Base-by-base conservation (phyloP, 2,329 filamentous ascomycete genomes). In the Penicillium sp. region DNA sequence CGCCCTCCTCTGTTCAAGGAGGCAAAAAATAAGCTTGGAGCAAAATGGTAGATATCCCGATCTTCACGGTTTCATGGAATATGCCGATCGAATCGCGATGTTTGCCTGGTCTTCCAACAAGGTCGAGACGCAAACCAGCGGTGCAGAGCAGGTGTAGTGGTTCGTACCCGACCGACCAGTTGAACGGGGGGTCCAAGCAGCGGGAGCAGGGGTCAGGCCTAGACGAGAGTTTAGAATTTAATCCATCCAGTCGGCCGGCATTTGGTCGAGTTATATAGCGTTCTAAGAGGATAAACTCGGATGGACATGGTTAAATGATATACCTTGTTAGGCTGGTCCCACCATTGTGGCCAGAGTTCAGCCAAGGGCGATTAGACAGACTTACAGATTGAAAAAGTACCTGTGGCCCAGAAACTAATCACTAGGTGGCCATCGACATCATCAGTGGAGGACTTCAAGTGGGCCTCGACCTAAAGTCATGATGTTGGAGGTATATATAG, bases 131-230 rank as follows among this genome's bases (percentile, higher is more conserved):
- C 24, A 55, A 58, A 55, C 41, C 7, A 18, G 19, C n/a, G 46
- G 11, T 19, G 46, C 43, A 46, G 43, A 46, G 46, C n/a, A 35
- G 27, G 19, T 14, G 46, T 55, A 24, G 33, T 54, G 50, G 40
- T 56, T 41, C 35, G 54, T 59, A 56, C 59, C 59, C 56, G 50
- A 59, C 55, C 43, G 44, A 60, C 18, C n/a, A 43, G 43, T 64
- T 62, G 24, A 7, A 46, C 27, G 6, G 24, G 22, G 51, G 51
- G 19, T 16, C 19, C 22, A 31, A 46, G 43, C 37, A 53, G 11
- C 33, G 49, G 22, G 33, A 53, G 11, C 33, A 51, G 22, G 41
- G 46, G 10, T 49, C 46, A 49, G 27, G 43, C 43, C 43, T 46
- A 46, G 24, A 31, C 24, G 24, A 46, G 43, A 31, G 16, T 31